Evolutionary conservation across 78 protist species (phyloP).

Genomic region (Tieghemostelium lacteum): DNA sequence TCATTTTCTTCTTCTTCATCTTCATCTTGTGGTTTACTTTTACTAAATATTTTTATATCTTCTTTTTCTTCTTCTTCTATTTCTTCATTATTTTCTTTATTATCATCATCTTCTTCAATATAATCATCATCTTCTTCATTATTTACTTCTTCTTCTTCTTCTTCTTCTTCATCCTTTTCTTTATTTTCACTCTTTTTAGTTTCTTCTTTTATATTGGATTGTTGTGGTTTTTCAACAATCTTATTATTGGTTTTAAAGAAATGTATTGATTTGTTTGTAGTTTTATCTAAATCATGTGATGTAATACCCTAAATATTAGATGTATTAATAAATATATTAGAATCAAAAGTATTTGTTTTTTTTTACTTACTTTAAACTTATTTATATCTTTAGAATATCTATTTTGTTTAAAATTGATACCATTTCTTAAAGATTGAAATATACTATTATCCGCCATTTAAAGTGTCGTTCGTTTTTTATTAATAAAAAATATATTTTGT

Average conservation of each 20-base stretch:
- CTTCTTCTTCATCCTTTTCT: constrained; percentile 6
- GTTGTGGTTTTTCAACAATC: neutral
- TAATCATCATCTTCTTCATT: constrained; percentile 5
- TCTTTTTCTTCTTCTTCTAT: neutral
- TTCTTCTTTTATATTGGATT: neutral
- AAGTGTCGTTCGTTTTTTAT: neutral
- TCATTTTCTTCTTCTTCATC: constrained; percentile 16
- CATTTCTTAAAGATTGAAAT: constrained; percentile 53
- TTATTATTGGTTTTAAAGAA: constrained; percentile 19
- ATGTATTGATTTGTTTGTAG: neutral
- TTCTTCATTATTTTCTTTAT: neutral
- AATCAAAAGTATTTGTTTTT: neutral
- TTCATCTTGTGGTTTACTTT: constrained; percentile 29
- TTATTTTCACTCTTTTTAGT: constrained; percentile 4
- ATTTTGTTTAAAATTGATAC: constrained; percentile 46
- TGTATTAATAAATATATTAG: neutral
- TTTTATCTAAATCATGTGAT: constrained; percentile 6
- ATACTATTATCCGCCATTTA: constrained; percentile 61
- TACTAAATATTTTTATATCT: constrained; percentile 8
- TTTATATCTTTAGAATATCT: constrained; percentile 50
- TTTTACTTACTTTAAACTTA: constrained; percentile 22
- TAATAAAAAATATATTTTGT: neutral
- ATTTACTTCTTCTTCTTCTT: constrained; percentile 6
- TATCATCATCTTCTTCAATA: constrained; percentile 9
- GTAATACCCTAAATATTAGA: constrained; percentile 9